A percentile compares a stretch with the other conserved stretches of the same genome.
phyloP scores from a whole-genome alignment of 345 rosid genomes.

The Salix koriyanagi region DNA sequence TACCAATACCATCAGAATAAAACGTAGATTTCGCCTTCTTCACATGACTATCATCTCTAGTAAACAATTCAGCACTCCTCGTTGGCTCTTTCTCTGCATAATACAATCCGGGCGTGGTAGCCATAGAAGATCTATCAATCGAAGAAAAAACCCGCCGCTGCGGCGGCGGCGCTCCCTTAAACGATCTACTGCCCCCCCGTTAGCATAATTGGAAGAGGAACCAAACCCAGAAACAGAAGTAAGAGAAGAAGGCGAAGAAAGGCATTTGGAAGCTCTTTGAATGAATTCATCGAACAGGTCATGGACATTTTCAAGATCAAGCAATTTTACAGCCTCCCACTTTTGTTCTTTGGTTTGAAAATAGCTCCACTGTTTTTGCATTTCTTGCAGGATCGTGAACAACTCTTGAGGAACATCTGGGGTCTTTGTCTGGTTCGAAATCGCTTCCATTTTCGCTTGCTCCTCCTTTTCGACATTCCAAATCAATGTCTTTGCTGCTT shows the following conservation, averaged over 20 bases:
- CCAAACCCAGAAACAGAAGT: neutral
- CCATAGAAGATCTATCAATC: conserved; percentile 9
- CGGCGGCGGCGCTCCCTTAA: neutral
- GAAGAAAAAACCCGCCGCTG: neutral
- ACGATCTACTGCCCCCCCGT: conserved; percentile 5
- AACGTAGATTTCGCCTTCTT: conserved; percentile 51
- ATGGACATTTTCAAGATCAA: conserved; percentile 75
- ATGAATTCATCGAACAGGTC: conserved; percentile 66
- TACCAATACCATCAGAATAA: conserved; percentile 41
- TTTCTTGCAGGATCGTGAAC: conserved; percentile 60
- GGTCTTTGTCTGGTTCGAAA: conserved; percentile 43
- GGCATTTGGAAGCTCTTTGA: conserved; percentile 77
- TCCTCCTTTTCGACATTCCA: conserved; percentile 74
- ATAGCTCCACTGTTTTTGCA: conserved; percentile 54
- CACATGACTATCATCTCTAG: conserved; percentile 73
- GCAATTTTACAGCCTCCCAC: conserved; percentile 59
- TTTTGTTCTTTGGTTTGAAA: conserved; percentile 69
- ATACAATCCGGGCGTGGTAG: conserved; percentile 20
- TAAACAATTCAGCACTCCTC: conserved; percentile 37
- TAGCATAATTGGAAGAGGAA: conserved; percentile 15
- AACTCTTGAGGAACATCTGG: conserved; percentile 67
- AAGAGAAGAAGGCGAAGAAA: conserved; percentile 37
- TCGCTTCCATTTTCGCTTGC: conserved; percentile 56
- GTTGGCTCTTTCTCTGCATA: conserved; percentile 29
- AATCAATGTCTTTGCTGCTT: conserved; percentile 63